phyloP scores from a whole-genome alignment of 2,329 filamentous ascomycete genomes.

The Fusarium chlamydosporum region DNA sequence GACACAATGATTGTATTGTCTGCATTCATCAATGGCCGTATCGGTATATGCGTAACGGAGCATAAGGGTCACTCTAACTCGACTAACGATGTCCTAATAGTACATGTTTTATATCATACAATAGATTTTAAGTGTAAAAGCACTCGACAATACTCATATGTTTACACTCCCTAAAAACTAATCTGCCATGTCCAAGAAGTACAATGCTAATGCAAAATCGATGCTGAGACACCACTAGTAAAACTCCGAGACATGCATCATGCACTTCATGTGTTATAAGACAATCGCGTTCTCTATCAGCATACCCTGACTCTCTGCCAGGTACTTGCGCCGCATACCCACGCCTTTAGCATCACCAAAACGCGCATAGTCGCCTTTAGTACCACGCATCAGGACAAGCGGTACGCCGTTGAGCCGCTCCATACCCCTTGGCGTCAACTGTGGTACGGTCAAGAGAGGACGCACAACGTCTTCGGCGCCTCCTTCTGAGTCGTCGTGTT shows the following conservation, averaged over 20 bases:
- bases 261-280: constrained; percentile 47
- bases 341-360: constrained; percentile 75
- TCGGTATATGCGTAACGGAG: background rate
- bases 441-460: constrained; percentile 82
- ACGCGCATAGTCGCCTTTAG: constrained; percentile 70
- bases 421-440: constrained; percentile 78
- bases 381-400: constrained; percentile 86
- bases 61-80: background rate
- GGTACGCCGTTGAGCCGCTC: constrained; percentile 79
- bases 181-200: constrained; percentile 5
- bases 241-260: constrained; percentile 47
- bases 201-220: constrained; percentile 9
- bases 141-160: background rate
- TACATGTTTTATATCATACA: background rate
- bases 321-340: constrained; percentile 83
- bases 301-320: constrained; percentile 84
- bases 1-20: constrained; percentile 20
- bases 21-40: background rate
- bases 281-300: constrained; percentile 85
- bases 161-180: background rate
- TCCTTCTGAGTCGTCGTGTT: constrained; percentile 55
- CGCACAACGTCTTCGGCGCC: constrained; percentile 55
- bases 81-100: background rate
- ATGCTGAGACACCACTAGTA: constrained; percentile 25
- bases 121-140: background rate